Evolutionary conservation across 495 filamentous ascomycete species (phyloP).

Genomic region (Penicillium samsonianum): DNA sequence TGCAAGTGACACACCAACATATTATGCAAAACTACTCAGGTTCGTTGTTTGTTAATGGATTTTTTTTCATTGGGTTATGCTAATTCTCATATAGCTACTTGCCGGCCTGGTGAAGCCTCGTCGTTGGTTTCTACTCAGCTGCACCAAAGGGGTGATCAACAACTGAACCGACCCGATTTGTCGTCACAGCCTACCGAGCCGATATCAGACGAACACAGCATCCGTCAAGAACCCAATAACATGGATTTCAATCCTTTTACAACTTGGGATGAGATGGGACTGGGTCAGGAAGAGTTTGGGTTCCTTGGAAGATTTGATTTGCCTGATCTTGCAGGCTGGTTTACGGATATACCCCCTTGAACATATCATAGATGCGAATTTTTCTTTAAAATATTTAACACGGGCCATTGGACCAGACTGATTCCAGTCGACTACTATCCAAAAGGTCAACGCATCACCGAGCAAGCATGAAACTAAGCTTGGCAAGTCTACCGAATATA

Average conservation of each 20-base stretch:
- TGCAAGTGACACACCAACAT: conserved; percentile 31
- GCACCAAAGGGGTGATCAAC: conserved; percentile 7
- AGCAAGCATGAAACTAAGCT: background rate
- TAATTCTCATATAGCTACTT: conserved; percentile 3
- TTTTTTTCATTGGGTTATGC: too few species aligned
- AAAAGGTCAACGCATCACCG: background rate
- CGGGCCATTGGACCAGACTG: background rate
- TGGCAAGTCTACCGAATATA: background rate
- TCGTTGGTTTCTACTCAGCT: conserved; percentile 4
- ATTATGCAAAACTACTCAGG: conserved; percentile 27
- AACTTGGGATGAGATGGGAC: conserved; percentile 28
- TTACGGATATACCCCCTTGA: conserved; percentile 31
- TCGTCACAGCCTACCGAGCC: conserved; percentile 9
- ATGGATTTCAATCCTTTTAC: conserved; percentile 21
- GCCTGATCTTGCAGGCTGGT: conserved; percentile 43
- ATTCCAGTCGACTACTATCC: background rate
- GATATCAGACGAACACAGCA: background rate
- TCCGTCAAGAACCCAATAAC: conserved; percentile 8
- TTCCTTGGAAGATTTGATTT: conserved; percentile 35
- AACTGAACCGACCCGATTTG: background rate
- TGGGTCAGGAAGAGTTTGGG: conserved; percentile 32
- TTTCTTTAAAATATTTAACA: background rate
- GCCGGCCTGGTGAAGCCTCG: conserved; percentile 7
- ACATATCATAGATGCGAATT: background rate
- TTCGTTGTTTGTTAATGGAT: conserved; percentile 3